Percentiles rank a stretch among this genome's conserved stretches.
Conservation (phyloP, 805 yeast genomes). For the Diddensiella santjacobensis region DNA sequence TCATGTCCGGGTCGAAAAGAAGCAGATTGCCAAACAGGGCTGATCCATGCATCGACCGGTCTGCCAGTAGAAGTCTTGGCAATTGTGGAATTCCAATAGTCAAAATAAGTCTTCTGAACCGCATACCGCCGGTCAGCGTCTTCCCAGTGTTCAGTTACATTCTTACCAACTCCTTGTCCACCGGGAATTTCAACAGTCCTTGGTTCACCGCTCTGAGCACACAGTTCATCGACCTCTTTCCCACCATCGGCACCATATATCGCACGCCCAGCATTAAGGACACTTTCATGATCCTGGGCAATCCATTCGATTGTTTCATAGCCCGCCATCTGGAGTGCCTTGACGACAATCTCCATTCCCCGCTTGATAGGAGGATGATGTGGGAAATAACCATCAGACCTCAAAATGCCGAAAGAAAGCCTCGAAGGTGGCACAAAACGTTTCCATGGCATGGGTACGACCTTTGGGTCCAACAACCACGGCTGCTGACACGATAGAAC, state of each 20-base stretch:
- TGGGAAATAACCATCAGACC: constrained; percentile 39
- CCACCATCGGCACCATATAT: constrained; percentile 66
- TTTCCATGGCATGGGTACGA: constrained; percentile 17
- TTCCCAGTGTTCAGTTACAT: constrained; percentile 14
- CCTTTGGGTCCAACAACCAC: constrained; percentile 14
- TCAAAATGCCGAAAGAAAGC: constrained; percentile 10
- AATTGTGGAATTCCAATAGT: constrained; percentile 5
- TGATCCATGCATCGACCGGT: constrained; percentile 10
- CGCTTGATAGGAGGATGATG: constrained; percentile 50
- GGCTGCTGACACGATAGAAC: constrained; percentile 18
- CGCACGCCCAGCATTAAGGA: constrained; percentile 29
- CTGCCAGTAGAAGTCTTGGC: not conserved
- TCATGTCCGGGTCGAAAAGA: constrained; percentile 60
- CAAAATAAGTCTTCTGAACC: constrained; percentile 3
- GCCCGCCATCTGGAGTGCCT: constrained; percentile 14
- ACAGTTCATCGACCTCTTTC: constrained; percentile 47
- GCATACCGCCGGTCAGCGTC: not conserved
- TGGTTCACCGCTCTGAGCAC: constrained; percentile 64
- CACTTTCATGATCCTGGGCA: constrained; percentile 24
- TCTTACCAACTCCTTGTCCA: constrained; percentile 41
- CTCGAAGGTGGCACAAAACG: not conserved
- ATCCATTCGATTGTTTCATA: constrained; percentile 28
- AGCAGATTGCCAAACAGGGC: constrained; percentile 49
- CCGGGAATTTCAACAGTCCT: constrained; percentile 54
- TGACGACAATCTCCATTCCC: constrained; percentile 39